Evolutionary conservation across 164 flowering plant species (phyloP).

Genomic region (Hamamelis virginiana): DNA sequence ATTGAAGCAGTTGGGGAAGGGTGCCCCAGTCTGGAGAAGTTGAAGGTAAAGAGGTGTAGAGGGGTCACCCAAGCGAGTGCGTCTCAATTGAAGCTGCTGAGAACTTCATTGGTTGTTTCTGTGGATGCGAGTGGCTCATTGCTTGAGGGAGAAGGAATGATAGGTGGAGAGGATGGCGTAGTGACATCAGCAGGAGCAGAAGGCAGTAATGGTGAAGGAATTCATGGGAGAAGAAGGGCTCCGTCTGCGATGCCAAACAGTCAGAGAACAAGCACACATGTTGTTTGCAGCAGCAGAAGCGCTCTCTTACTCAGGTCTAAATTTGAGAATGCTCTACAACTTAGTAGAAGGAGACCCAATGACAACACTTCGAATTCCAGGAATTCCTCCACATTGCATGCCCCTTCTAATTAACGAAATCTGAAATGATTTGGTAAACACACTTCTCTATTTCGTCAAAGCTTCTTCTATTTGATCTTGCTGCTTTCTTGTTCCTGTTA

Average conservation of each 20-base stretch:
- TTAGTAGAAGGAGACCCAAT: slow-evolving; percentile 7
- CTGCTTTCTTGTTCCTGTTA: no score
- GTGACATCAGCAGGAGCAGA: neutral
- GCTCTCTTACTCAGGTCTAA: slow-evolving; percentile 25
- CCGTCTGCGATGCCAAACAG: neutral
- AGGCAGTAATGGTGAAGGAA: neutral
- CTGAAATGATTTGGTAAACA: no score
- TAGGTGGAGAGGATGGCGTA: neutral
- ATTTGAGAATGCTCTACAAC: slow-evolving; percentile 8
- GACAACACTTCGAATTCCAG: no score
- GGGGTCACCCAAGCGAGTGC: slow-evolving; percentile 21
- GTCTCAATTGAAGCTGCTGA: slow-evolving; percentile 11
- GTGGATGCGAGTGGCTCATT: slow-evolving; percentile 27
- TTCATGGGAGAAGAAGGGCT: neutral
- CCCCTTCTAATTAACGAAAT: no score
- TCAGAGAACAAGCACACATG: slow-evolving; percentile 9
- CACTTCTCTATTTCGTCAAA: no score
- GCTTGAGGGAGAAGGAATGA: slow-evolving; percentile 15
- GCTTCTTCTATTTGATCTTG: no score
- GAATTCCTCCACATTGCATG: neutral
- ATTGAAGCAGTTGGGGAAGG: slow-evolving; percentile 25
- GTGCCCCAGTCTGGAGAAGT: slow-evolving; percentile 32
- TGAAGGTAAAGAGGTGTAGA: slow-evolving; percentile 37
- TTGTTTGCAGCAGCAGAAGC: slow-evolving; percentile 31
- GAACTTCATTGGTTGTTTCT: slow-evolving; percentile 20